These are phyloP conservation scores for Talaromyces proteolyticus DNA, from an alignment of 495 filamentous ascomycete genomes.

Conservation along the genomic window DNA sequence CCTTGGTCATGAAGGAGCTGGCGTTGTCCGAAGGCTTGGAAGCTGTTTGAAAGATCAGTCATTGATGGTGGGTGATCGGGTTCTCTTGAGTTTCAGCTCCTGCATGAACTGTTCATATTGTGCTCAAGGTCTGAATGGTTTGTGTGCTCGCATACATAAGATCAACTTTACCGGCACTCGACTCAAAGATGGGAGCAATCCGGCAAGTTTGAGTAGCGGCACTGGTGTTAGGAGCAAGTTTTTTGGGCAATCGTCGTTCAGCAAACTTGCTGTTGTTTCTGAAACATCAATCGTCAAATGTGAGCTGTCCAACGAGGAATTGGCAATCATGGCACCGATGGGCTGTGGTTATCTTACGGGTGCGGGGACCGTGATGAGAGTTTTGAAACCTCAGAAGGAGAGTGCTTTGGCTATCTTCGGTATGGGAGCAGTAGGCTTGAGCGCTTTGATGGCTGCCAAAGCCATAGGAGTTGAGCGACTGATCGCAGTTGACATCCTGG, in stretches of 20 bases:
- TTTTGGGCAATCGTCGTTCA: slow-evolving; percentile 39
- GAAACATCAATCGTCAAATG: slow-evolving; percentile 24
- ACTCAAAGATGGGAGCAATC: slow-evolving; percentile 15
- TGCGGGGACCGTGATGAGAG: slow-evolving; percentile 36
- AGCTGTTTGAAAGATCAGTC: slow-evolving; percentile 27
- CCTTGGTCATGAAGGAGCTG: slow-evolving; percentile 43
- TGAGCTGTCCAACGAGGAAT: slow-evolving; percentile 11
- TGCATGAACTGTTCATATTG: slow-evolving; percentile 28
- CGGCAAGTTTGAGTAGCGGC: neutral
- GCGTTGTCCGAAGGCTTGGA: slow-evolving; percentile 39
- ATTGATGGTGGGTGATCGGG: slow-evolving; percentile 37
- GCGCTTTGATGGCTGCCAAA: slow-evolving; percentile 28
- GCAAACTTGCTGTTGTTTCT: slow-evolving; percentile 27
- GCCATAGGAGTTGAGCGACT: slow-evolving; percentile 18
- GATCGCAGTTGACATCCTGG: slow-evolving; percentile 38
- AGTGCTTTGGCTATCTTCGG: slow-evolving; percentile 29
- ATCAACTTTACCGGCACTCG: slow-evolving; percentile 33
- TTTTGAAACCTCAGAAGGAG: slow-evolving; percentile 18
- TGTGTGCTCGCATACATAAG: slow-evolving; percentile 23
- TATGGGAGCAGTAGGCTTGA: slow-evolving; percentile 36
- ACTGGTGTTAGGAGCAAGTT: slow-evolving; percentile 25
- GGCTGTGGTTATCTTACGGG: slow-evolving; percentile 45
- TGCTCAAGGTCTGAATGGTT: slow-evolving; percentile 14
- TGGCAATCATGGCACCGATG: slow-evolving; percentile 32
- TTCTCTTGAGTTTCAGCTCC: slow-evolving; percentile 36